Evolutionary conservation across 2,329 filamentous ascomycete genomes (phyloP).

Genomic region (Cordyceps militaris): DNA sequence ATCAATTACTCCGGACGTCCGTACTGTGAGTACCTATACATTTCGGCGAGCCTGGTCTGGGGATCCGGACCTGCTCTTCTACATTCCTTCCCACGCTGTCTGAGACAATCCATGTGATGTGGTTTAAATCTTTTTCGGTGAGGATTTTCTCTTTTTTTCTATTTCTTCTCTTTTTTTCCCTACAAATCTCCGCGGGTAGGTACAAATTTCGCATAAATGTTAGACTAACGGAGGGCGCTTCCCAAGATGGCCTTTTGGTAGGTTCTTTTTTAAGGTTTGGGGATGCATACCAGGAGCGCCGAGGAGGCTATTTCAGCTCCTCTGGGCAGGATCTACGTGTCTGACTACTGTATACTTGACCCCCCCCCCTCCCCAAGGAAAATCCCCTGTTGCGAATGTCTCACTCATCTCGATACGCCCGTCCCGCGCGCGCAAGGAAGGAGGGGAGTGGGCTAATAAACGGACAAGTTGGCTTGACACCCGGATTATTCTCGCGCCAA

Average conservation of each 20-base stretch:
- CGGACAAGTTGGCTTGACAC: neutral
- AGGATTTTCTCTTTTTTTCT: neutral
- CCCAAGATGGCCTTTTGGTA: neutral
- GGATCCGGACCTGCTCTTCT: no score
- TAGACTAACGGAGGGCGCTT: no score
- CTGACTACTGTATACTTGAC: neutral
- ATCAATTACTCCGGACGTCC: no score
- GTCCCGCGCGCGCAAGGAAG: neutral
- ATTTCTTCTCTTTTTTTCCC: neutral
- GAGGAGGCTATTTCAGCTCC: neutral
- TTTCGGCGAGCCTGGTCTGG: neutral
- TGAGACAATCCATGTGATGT: neutral
- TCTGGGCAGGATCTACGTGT: neutral
- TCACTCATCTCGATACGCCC: neutral
- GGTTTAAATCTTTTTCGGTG: no score
- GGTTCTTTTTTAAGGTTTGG: conserved; percentile 3
- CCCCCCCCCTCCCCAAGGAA: neutral
- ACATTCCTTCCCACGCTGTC: neutral
- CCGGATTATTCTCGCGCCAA: neutral
- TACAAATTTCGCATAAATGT: no score
- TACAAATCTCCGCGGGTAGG: no score
- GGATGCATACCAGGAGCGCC: neutral
- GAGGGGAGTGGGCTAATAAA: no score
- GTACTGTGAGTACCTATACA: neutral
- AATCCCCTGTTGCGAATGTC: neutral